phyloP scores from a whole-genome alignment of 768 basidiomycete species.

The Royoungia palumana region DNA sequence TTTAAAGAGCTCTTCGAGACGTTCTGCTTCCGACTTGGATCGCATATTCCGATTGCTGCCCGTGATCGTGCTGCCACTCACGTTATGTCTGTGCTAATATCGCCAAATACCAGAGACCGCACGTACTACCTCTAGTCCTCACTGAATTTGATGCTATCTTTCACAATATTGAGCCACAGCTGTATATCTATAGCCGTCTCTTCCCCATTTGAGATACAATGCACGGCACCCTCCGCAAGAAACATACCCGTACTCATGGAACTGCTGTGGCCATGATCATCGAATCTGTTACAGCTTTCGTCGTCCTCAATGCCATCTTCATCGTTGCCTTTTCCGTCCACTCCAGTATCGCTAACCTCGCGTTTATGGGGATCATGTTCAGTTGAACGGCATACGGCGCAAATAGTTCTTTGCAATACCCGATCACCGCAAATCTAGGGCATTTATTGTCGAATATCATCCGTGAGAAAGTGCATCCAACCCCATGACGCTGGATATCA shows the following conservation, averaged over 20 bases:
- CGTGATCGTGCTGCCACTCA: no score
- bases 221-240: constrained; percentile 10
- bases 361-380: constrained; percentile 32
- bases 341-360: constrained; percentile 28
- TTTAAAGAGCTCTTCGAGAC: no score
- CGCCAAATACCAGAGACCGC: no score
- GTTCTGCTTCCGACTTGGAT: no score
- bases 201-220: constrained; percentile 17
- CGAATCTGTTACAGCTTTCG: constrained; percentile 34
- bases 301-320: constrained; percentile 28
- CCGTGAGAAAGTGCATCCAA: constrained; percentile 30
- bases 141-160: constrained; percentile 10
- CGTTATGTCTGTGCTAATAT: no score
- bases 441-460: constrained; percentile 35
- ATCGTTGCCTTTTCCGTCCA: constrained; percentile 27
- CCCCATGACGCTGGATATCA: background rate
- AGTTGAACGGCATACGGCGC: no score
- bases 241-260: constrained; percentile 23
- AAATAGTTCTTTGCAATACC: no score
- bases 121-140: constrained; percentile 13
- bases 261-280: constrained; percentile 32
- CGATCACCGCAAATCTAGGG: constrained; percentile 8
- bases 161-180: constrained; percentile 17
- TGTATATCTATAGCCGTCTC: constrained; percentile 32
- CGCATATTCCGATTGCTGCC: no score